Evolutionary conservation across 208 protist genomes (phyloP).

Genomic region (Leptomonas seymouri): DNA sequence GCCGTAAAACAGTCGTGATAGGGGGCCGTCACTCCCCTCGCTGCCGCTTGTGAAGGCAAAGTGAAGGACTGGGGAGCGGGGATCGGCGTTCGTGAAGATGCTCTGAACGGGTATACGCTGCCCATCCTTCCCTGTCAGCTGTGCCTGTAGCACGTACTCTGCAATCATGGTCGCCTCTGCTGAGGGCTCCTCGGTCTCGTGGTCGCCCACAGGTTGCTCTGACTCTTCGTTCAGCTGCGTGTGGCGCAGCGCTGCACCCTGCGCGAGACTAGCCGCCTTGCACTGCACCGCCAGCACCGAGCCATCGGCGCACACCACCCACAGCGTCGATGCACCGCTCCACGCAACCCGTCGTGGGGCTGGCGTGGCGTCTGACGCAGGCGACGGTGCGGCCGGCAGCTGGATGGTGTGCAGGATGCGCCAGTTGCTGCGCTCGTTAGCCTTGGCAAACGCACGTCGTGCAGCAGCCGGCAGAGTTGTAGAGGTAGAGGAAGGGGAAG

Average conservation of each 20-base stretch:
- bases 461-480: background rate
- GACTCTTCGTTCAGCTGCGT: slow-evolving; percentile 17
- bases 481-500: background rate
- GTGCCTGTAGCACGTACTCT: slow-evolving; percentile 7
- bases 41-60: slow-evolving; percentile 23
- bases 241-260: background rate
- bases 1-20: slow-evolving; percentile 36
- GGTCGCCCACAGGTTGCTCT: no score
- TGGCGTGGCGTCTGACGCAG: background rate
- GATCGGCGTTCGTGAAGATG: slow-evolving; percentile 29
- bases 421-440: slow-evolving; percentile 17
- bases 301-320: slow-evolving; percentile 64
- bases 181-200: background rate
- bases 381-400: slow-evolving; percentile 22
- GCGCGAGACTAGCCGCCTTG: background rate
- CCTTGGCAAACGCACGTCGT: slow-evolving; percentile 15
- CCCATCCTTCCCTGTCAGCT: background rate
- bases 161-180: background rate
- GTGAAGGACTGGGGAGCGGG: slow-evolving; percentile 33
- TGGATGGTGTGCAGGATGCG: slow-evolving; percentile 22
- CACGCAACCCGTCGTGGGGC: slow-evolving; percentile 37
- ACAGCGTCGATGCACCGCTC: slow-evolving; percentile 42
- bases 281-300: slow-evolving; percentile 35
- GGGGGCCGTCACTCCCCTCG: background rate
- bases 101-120: background rate